Percentiles rank a stretch among this genome's conserved stretches.
These are phyloP conservation scores for Arxiozyma heterogenica DNA, from an alignment of 1,139 yeast genomes.

Conservation along the genomic window DNA sequence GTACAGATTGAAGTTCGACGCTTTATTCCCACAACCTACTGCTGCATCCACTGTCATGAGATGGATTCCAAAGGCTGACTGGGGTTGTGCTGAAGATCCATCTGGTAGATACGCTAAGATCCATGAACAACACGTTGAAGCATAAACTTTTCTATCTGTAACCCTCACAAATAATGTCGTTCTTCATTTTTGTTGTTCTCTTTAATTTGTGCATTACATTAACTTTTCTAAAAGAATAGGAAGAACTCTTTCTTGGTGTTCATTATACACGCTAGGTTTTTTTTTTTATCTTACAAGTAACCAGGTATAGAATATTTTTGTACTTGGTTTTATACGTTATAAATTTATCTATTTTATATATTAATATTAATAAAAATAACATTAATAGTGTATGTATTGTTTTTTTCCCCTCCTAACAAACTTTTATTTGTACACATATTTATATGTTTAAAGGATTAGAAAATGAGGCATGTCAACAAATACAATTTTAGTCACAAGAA, in stretches of 20 bases:
- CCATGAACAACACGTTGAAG: constrained; percentile 56
- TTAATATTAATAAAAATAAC: no score
- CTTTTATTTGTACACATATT: no score
- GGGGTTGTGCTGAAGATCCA: constrained; percentile 99
- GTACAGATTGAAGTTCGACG: constrained; percentile 95
- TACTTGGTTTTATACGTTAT: neutral
- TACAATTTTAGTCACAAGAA: no score
- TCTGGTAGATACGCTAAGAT: constrained; percentile 93
- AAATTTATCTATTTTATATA: no score
- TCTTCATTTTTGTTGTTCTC: neutral
- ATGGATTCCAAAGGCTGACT: constrained; percentile 99
- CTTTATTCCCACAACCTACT: constrained; percentile 76
- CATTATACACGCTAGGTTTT: neutral
- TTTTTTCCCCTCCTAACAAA: neutral
- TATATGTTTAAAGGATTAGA: no score
- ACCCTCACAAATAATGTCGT: neutral
- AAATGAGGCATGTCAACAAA: no score
- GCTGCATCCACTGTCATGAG: constrained; percentile 97
- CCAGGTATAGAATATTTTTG: neutral
- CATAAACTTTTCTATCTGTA: neutral
- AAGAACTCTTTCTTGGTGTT: neutral
- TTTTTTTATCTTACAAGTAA: no score
- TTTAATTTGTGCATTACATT: neutral
- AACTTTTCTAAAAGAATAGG: neutral
- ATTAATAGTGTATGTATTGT: neutral